Conservation (phyloP, 306 rosid species). For the Cucurbita argyrosperma region DNA sequence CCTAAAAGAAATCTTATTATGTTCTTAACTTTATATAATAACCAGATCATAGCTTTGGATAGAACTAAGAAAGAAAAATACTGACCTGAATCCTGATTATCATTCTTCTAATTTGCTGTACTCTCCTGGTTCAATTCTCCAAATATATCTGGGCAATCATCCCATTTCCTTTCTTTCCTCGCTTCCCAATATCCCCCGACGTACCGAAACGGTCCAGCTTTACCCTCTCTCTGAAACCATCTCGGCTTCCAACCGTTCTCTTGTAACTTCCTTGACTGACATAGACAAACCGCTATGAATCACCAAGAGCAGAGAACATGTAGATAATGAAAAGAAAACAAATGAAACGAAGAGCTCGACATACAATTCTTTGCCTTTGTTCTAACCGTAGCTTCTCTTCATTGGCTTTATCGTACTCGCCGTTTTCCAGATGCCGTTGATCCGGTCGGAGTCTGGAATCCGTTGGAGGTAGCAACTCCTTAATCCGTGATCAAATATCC, state of each 20-base stretch:
- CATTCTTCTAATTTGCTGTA: conserved; percentile 20
- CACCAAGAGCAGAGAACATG: background rate
- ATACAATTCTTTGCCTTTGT: conserved; percentile 90
- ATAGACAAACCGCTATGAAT: background rate
- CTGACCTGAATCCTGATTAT: conserved; percentile 37
- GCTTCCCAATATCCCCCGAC: conserved; percentile 90
- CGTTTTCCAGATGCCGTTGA: conserved; percentile 88
- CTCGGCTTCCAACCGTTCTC: conserved; percentile 88
- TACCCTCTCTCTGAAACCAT: conserved; percentile 67
- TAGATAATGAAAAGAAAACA: background rate
- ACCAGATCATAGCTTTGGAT: background rate
- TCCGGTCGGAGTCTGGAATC: conserved; percentile 96
- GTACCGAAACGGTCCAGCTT: conserved; percentile 52
- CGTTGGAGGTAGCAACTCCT: conserved; percentile 98
- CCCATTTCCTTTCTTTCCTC: conserved; percentile 50
- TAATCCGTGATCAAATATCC: conserved; percentile 89
- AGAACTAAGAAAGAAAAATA: background rate
- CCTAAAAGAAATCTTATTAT: background rate
- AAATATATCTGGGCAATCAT: conserved; percentile 69
- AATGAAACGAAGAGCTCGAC: conserved; percentile 8
- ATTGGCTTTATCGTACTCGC: conserved; percentile 90
- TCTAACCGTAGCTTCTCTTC: conserved; percentile 82
- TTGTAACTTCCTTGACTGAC: conserved; percentile 80
- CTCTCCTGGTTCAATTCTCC: conserved; percentile 47
- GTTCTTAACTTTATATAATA: background rate